Percentiles rank a stretch among this genome's conserved stretches.
These are phyloP conservation scores for Wickerhamomyces bovis DNA, from an alignment of 805 yeast genomes.

Conservation along the genomic window DNA sequence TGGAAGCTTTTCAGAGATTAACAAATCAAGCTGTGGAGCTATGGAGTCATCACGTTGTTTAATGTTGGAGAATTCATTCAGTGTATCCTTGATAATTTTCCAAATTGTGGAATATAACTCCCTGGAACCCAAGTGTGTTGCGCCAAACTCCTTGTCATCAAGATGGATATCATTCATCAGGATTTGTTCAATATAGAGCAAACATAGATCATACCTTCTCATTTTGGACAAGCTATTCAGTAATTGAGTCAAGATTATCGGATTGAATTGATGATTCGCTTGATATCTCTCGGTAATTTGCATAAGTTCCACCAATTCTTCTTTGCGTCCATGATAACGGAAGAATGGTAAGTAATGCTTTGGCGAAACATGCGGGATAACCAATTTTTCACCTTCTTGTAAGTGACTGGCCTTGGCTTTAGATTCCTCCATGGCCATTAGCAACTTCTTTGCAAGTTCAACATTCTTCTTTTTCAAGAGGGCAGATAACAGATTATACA, in stretches of 20 bases:
- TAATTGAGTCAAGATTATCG: slow-evolving; percentile 33
- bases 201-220: slow-evolving; percentile 26
- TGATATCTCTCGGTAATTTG: slow-evolving; percentile 27
- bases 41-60: neutral
- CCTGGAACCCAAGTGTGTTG: slow-evolving; percentile 4
- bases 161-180: slow-evolving; percentile 17
- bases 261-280: slow-evolving; percentile 26
- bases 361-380: slow-evolving; percentile 33
- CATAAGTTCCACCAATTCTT: slow-evolving; percentile 24
- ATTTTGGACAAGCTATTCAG: slow-evolving; percentile 27
- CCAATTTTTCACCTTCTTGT: slow-evolving; percentile 1
- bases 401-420: slow-evolving; percentile 13
- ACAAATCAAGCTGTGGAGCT: neutral
- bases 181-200: slow-evolving; percentile 28
- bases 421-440: slow-evolving; percentile 28
- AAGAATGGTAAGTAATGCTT: slow-evolving; percentile 37
- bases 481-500: slow-evolving; percentile 22
- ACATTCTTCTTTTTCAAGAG: slow-evolving; percentile 21
- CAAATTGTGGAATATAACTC: slow-evolving; percentile 28
- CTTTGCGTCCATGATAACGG: slow-evolving; percentile 26
- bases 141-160: slow-evolving; percentile 2
- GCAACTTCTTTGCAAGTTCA: slow-evolving; percentile 27
- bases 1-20: slow-evolving; percentile 8
- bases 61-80: neutral
- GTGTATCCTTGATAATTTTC: slow-evolving; percentile 21